Evolutionary conservation across 1,284 basidiomycete species (phyloP), one percentile per base, ranked within the genome.

Genomic region (Spongiforma sp.): DNA sequence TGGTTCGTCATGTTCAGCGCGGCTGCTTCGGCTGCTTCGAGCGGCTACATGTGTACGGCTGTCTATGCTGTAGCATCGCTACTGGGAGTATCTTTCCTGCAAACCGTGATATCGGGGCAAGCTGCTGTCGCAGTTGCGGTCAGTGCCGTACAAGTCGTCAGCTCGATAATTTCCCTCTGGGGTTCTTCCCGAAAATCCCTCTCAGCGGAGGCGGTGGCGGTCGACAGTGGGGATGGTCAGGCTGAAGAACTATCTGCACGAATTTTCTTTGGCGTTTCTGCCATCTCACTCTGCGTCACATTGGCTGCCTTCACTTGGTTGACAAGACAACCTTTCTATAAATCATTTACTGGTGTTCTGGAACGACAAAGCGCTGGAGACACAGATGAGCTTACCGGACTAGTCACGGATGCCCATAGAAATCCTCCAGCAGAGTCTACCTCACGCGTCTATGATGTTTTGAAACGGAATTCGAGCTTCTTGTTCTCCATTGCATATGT

Each of bases 401-500:
- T 84, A 11, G 77, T 82, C 28, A 76, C 79, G 28, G 56, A 64
- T 30, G 74, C 75, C 26, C 65, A 65, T 41, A 54, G 52, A 36
- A 65, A 64, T 64, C 69, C 77, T 43, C 64, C 65, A 30, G 65
- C 70, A 19, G 68, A 75, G 24, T 77, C 79, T 60, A 82, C 76
- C 50, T 72, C 73, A n/a, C 79, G 81, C 34, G 83, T 90, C 28
- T 68, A 85, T 56, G 80, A 83, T 43, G 79, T 93, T 24, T 84
- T 86, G 3, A 88, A 84, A 72, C 80, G 84, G 62, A 96, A 96
- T 72, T 71, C 84, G 8, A 71, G 82, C 10, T 91, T 90, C 73
- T 89, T 95, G 74, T 69, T 93, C 58, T 89, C 93, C 14, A 87
- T 92, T 6, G 85, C 87, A 9, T 93, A 89, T 72, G 88, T 91